Evolutionary conservation across 768 basidiomycete species (phyloP).

Genomic region (Phanerodontia chrysosporium): DNA sequence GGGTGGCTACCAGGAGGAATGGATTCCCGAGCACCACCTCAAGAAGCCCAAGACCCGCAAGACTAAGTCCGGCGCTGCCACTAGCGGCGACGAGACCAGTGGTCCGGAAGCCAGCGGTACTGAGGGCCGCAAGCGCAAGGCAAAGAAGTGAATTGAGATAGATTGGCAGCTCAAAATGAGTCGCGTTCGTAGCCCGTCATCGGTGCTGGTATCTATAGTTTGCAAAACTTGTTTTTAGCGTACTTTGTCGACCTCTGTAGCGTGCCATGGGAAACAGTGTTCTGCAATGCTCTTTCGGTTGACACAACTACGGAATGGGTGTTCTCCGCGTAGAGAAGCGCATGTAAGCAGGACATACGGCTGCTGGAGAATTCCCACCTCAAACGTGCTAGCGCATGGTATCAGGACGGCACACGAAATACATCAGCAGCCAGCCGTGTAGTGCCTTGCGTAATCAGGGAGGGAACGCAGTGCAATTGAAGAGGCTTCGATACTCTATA

Average conservation of each 20-base stretch:
- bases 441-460: neutral
- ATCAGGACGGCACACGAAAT: neutral
- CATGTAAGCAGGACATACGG: too few relatives aligned
- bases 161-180: slow-evolving; percentile 10
- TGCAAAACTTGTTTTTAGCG: neutral
- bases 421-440: neutral
- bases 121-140: slow-evolving; percentile 46
- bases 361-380: too few relatives aligned
- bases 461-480: neutral
- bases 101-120: slow-evolving; percentile 34
- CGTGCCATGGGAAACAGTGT: neutral
- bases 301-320: too few relatives aligned
- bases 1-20: slow-evolving; percentile 79
- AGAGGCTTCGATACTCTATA: slow-evolving; percentile 30
- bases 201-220: slow-evolving; percentile 8
- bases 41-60: slow-evolving; percentile 58
- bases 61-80: slow-evolving; percentile 53
- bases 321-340: neutral
- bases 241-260: neutral
- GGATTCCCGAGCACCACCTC: slow-evolving; percentile 89
- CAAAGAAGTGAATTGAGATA: slow-evolving; percentile 41
- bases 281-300: too few relatives aligned
- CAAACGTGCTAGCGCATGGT: neutral
- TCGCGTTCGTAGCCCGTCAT: neutral
- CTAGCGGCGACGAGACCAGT: slow-evolving; percentile 63